These are phyloP conservation scores for Allium sativum DNA, from an alignment of 106 monocot species.

Conservation along the genomic window DNA sequence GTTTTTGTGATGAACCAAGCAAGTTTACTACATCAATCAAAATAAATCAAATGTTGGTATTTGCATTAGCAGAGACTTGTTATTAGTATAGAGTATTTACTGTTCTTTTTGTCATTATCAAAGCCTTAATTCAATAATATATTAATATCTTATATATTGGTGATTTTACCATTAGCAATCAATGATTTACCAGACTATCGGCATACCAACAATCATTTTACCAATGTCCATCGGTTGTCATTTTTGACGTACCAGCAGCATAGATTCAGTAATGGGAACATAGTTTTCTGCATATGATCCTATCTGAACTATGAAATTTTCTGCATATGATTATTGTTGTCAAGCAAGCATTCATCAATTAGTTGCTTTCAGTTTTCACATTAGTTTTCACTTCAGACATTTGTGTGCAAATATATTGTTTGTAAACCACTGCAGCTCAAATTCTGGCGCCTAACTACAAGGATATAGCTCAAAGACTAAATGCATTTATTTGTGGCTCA, in stretches of 20 bases:
- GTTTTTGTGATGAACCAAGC: too few relatives aligned
- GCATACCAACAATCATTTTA: neutral
- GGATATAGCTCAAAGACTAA: constrained; percentile 27
- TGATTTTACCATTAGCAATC: too few relatives aligned
- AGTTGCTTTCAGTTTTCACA: neutral
- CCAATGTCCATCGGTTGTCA: neutral
- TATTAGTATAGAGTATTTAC: too few relatives aligned
- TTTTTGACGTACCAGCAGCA: neutral
- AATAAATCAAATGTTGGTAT: too few relatives aligned
- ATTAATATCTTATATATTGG: too few relatives aligned
- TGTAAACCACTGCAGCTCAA: constrained; percentile 31
- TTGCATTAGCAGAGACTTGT: too few relatives aligned
- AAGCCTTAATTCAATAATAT: too few relatives aligned
- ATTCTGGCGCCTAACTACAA: constrained; percentile 33
- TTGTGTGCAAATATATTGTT: neutral
- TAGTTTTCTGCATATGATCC: neutral
- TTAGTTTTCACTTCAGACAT: neutral
- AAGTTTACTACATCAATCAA: too few relatives aligned
- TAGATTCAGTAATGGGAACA: neutral
- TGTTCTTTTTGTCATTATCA: too few relatives aligned
- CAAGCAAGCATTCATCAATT: too few relatives aligned
- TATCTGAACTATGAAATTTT: too few relatives aligned
- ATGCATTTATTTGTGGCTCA: constrained; percentile 18
- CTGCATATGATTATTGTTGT: too few relatives aligned
- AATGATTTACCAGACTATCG: neutral